A percentile compares a stretch with the other conserved stretches of the same genome.
Conservation (phyloP, 2,329 filamentous ascomycete genomes). For the Acrocalymma vagum region DNA sequence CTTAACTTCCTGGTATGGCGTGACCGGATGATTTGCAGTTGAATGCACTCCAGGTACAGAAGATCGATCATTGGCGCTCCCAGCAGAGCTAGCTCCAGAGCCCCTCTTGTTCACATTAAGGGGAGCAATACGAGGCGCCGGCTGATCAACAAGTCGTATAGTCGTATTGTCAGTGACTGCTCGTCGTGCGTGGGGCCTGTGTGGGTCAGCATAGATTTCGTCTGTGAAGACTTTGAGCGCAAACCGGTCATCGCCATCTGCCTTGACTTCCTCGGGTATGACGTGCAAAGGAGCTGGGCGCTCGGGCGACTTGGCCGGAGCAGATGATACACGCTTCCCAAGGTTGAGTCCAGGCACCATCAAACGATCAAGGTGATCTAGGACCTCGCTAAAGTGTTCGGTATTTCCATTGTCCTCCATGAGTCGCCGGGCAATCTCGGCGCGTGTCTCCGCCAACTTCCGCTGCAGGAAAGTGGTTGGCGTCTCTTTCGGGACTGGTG, state of each 20-base stretch:
- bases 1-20: conserved; percentile 29
- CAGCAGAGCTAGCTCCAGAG: conserved; percentile 43
- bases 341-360: conserved; percentile 54
- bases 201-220: conserved; percentile 51
- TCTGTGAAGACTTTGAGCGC: too few species aligned
- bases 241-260: conserved; percentile 43
- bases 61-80: conserved; percentile 16
- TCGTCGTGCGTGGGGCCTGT: conserved; percentile 36
- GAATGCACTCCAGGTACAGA: conserved; percentile 25
- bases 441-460: conserved; percentile 66
- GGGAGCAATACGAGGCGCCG: conserved; percentile 60
- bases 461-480: conserved; percentile 62
- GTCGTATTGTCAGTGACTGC: conserved; percentile 51
- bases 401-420: conserved; percentile 56
- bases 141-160: conserved; percentile 65
- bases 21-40: conserved; percentile 17
- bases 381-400: conserved; percentile 66
- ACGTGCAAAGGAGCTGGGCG: conserved; percentile 53
- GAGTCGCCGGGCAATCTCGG: conserved; percentile 63
- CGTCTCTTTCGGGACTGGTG: conserved; percentile 56
- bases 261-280: conserved; percentile 60
- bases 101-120: conserved; percentile 65
- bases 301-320: conserved; percentile 46
- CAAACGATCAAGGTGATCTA: conserved; percentile 66
- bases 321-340: conserved; percentile 56